Percentiles rank a stretch among this genome's conserved stretches.
Conservation (phyloP, 306 rosid species). For the Adenanthera pavonina region DNA sequence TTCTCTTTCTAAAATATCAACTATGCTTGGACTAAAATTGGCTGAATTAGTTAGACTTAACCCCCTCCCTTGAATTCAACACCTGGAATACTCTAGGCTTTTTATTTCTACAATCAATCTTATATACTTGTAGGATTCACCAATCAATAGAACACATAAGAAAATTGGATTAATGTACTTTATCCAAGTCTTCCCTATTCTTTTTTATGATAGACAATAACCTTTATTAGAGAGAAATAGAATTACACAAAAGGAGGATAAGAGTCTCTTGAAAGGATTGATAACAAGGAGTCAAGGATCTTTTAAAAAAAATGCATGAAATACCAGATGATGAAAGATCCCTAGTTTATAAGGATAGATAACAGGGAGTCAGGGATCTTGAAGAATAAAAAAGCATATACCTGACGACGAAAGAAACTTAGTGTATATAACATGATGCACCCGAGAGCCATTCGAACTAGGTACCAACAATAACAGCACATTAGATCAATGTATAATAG, state of each 20-base stretch:
- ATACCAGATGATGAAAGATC: conserved; percentile 75
- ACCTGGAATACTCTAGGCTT: too few species aligned
- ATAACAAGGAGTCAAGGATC: too few species aligned
- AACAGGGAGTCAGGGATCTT: not conserved
- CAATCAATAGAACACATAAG: not conserved
- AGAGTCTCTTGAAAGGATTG: not conserved
- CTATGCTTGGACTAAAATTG: too few species aligned
- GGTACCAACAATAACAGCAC: conserved; percentile 40
- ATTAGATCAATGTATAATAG: conserved; percentile 24
- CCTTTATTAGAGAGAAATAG: not conserved
- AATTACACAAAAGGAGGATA: not conserved
- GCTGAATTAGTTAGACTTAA: too few species aligned
- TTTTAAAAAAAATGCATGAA: too few species aligned
- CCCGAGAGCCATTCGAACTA: conserved; percentile 88
- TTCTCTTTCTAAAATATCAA: too few species aligned
- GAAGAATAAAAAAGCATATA: conserved; percentile 31
- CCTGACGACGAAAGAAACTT: conserved; percentile 81
- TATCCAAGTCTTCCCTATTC: not conserved
- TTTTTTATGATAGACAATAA: not conserved
- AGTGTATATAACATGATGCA: conserved; percentile 63
- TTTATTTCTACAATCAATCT: too few species aligned
- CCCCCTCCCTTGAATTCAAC: too few species aligned
- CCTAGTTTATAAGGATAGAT: conserved; percentile 44
- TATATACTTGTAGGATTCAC: too few species aligned
- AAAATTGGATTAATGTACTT: conserved; percentile 8